phyloP scores from a whole-genome alignment of 805 yeast genomes.

The Wickerhamiella galacta region DNA sequence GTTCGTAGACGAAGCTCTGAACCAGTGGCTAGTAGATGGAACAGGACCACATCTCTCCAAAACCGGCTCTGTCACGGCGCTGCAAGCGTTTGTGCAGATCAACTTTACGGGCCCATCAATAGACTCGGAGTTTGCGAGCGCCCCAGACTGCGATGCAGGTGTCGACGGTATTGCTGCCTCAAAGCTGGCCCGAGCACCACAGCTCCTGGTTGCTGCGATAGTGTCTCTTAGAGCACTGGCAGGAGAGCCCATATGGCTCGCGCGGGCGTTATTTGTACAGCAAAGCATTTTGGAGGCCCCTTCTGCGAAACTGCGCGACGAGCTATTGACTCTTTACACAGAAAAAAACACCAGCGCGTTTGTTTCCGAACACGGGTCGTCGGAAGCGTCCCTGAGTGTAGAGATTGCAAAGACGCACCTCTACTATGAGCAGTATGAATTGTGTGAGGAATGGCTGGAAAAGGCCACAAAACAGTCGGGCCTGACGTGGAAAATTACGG shows the following conservation, averaged over 20 bases:
- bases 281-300: constrained; percentile 19
- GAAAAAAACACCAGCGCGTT: constrained; percentile 16
- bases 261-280: constrained; percentile 22
- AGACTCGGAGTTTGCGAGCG: no score
- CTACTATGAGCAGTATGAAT: constrained; percentile 19
- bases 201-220: constrained; percentile 9
- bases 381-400: constrained; percentile 36
- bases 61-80: not conserved
- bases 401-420: constrained; percentile 44
- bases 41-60: no score
- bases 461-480: constrained; percentile 32
- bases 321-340: constrained; percentile 10
- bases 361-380: constrained; percentile 12
- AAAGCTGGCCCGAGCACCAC: not conserved
- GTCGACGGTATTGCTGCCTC: not conserved
- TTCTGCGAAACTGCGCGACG: constrained; percentile 17
- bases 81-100: not conserved
- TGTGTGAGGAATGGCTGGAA: constrained; percentile 13
- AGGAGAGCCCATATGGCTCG: constrained; percentile 22
- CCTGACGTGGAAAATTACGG: constrained; percentile 56
- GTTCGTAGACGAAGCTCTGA: no score
- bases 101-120: not conserved
- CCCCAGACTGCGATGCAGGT: no score
- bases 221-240: constrained; percentile 33
- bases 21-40: no score